Conservation (phyloP, 306 rosid species). For the Macrotyloma uniflorum region DNA sequence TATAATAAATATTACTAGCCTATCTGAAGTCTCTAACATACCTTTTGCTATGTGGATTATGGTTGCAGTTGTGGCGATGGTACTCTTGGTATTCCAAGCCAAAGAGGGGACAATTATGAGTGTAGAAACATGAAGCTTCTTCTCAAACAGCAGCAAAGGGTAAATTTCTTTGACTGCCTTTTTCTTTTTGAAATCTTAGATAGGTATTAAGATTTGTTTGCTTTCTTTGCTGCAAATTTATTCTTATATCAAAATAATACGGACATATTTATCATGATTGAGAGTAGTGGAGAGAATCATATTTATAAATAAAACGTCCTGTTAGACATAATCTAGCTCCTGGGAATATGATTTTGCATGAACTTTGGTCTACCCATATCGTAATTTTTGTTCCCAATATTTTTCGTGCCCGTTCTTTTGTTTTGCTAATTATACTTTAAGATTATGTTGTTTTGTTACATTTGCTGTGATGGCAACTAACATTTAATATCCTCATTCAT, state of each 20-base stretch:
- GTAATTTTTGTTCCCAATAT: conserved; percentile 9
- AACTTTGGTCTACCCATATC: conserved; percentile 20
- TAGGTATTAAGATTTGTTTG: conserved; percentile 1
- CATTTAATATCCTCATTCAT: conserved; percentile 24
- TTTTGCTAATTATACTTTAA: conserved; percentile 18
- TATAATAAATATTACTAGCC: background rate
- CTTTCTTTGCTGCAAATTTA: conserved; percentile 14
- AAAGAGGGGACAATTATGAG: conserved; percentile 99
- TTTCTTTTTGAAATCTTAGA: conserved; percentile 8
- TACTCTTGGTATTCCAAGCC: conserved; percentile 89
- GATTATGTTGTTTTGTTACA: background rate
- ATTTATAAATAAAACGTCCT: background rate
- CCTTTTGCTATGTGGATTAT: conserved; percentile 32
- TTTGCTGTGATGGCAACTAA: conserved; percentile 20
- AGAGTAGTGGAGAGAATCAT: background rate
- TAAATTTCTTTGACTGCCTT: conserved; percentile 47
- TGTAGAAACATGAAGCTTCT: conserved; percentile 99
- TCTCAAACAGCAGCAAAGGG: conserved; percentile 98
- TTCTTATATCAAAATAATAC: background rate
- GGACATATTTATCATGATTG: background rate
- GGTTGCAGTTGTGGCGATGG: conserved; percentile 96
- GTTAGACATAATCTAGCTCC: background rate
- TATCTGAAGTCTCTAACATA: background rate
- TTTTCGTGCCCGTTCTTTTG: background rate
- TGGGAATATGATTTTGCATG: conserved; percentile 1